These are phyloP conservation scores for Termitomyces sp. DNA, from an alignment of 768 basidiomycete genomes.

Conservation along the genomic window DNA sequence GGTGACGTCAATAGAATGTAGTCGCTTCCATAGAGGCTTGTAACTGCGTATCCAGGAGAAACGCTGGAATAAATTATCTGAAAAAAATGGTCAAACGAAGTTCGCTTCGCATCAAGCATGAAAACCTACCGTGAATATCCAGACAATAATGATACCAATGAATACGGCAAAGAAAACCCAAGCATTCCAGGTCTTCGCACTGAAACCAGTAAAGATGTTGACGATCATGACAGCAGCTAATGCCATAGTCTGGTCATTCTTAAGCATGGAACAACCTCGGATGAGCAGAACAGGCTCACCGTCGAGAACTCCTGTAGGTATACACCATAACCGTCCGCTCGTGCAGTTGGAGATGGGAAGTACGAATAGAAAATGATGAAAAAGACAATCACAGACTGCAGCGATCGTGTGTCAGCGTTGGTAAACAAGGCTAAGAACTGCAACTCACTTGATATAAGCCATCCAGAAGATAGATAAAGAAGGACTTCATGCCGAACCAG, in stretches of 20 bases:
- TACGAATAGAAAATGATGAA: conserved; percentile 84
- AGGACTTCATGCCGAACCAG: conserved; percentile 79
- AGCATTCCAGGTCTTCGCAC: conserved; percentile 79
- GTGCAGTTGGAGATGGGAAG: conserved; percentile 54
- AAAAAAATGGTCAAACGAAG: neutral
- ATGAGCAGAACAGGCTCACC: conserved; percentile 34
- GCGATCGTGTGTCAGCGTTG: neutral
- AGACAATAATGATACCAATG: conserved; percentile 75
- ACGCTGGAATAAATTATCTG: conserved; percentile 78
- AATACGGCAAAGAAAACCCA: conserved; percentile 84
- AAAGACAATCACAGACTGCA: conserved; percentile 79
- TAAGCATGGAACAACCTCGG: neutral
- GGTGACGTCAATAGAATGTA: conserved; percentile 74
- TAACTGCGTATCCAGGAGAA: conserved; percentile 63
- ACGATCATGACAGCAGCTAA: conserved; percentile 71
- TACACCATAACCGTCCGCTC: conserved; percentile 75
- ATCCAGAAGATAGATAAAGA: conserved; percentile 17
- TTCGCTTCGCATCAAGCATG: neutral
- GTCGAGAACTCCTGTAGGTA: conserved; percentile 79
- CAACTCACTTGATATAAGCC: conserved; percentile 17
- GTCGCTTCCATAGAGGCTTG: conserved; percentile 70
- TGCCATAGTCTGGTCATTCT: conserved; percentile 61
- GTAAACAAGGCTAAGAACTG: neutral
- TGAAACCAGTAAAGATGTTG: conserved; percentile 85
- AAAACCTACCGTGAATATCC: conserved; percentile 66